Evolutionary conservation across 371 early-diverging fungal species (phyloP).

Genomic region (Rhizopus sp.): DNA sequence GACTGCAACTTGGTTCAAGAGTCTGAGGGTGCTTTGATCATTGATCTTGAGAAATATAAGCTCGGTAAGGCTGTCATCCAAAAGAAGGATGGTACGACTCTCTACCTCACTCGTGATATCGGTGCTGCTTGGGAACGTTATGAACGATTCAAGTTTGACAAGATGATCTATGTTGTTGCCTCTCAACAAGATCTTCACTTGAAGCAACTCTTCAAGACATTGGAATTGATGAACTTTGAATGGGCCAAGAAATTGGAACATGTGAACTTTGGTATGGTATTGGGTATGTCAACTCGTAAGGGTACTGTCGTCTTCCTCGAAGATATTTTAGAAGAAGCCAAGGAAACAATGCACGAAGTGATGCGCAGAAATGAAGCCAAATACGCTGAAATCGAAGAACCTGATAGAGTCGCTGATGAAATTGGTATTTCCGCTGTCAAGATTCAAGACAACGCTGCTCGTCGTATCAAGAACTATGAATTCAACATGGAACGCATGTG

Average conservation of each 20-base stretch:
- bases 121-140: constrained; percentile 97
- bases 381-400: constrained; percentile 85
- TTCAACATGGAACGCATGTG: constrained; percentile 97
- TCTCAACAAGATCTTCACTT: constrained; percentile 96
- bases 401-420: constrained; percentile 78
- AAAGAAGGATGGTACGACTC: constrained; percentile 96
- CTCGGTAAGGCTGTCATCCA: constrained; percentile 87
- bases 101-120: constrained; percentile 99
- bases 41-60: constrained; percentile 85
- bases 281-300: constrained; percentile 98
- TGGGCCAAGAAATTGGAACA: constrained; percentile 87
- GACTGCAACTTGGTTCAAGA: constrained; percentile 73
- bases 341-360: constrained; percentile 91
- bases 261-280: constrained; percentile 97
- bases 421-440: constrained; percentile 91
- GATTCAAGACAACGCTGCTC: constrained; percentile 96
- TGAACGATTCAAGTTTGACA: constrained; percentile 89
- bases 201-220: constrained; percentile 94
- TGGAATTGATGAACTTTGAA: constrained; percentile 81
- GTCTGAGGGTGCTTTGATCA: constrained; percentile 86
- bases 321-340: constrained; percentile 93
- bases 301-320: constrained; percentile 98
- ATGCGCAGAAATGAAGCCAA: constrained; percentile 92
- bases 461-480: constrained; percentile 96
- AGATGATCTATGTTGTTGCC: constrained; percentile 96